Base-by-base conservation (phyloP, 2,329 filamentous ascomycete genomes). In the Botrytis fabae region DNA sequence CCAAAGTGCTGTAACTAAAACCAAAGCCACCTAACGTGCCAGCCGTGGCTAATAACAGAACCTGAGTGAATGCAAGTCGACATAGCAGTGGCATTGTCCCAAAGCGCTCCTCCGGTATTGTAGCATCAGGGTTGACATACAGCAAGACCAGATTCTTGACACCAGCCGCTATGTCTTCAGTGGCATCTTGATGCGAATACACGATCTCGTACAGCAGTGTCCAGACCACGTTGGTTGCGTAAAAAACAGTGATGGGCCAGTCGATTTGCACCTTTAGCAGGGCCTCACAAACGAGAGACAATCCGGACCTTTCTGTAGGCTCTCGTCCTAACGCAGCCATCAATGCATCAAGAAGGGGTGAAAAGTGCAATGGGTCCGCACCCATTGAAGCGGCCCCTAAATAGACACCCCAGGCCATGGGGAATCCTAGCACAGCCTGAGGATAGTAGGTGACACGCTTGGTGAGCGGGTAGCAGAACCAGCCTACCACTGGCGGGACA, bases 361-460 rank as follows among this genome's bases (percentile, higher is more conserved):
- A 18, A 48, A 48, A 48, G 46, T 48, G 20, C 46, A 73, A 64
- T 20, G 66, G 65, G 51, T 75, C 69, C 10, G 28, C 18, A 8
- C 62, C 73, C 7, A 75, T 38, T 2, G 57, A 35, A 22, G 66
- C 40, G 32, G 44, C 59, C 32, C 70, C 51, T 38, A 73, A 48
- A 42, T 69, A 66, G n/a, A 75, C 38, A 7, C 59, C 46, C 32
- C 38, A 38, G 1, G 72, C 48, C 32, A 72, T 54, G n/a, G 38
- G 35, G 18, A 74, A 64, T 4, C 74, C 72, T 10, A 75, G 73
- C n/a, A 71, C 54, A 2, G 74, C 70, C 28, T 75, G 73, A 9
- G 74, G 69, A 51, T 69, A 73, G 35, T 71, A 44, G 16, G 73
- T 72, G 32, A 74, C 22, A 16, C 74, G 71, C 32, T 74, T 74